Base-by-base conservation (phyloP, 1,284 basidiomycete genomes). In the Limonomyces culmigenus region DNA sequence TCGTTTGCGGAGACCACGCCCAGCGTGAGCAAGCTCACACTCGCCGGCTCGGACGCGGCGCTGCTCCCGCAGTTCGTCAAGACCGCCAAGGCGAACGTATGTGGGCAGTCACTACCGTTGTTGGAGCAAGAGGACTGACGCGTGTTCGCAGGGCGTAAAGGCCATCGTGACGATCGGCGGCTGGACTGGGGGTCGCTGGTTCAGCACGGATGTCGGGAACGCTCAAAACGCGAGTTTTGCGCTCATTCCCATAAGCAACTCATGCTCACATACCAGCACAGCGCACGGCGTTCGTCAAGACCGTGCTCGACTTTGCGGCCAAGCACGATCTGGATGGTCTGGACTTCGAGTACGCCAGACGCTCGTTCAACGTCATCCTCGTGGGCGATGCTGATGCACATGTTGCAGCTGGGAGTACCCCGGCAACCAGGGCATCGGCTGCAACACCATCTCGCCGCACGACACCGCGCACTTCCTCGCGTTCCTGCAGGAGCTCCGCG, bases 381-480 rank as follows among this genome's bases (percentile, higher is more conserved):
- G n/a, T n/a, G 74, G 59, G 6, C 19, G 35, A 18, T 31, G 32
- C 31, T 36, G 16, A 14, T 33, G 12, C 12, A 15, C n/a, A n/a
- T 3, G 39, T 27, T 42, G 29, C 42, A 89, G 88, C 51, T 91
- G 86, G 87, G 87, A 91, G 51, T 91, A 84, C 50, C 88, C 88
- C 19, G 70, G 64, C 19, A 58, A 58, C 13, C 60, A 60, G 38
- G 86, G 85, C 17, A 66, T 81, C n/a, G 65, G 67, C 6, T 84
- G 81, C 49, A 92, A 92, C 54, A 53, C 52, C 4, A 56, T 75
- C 38, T 68, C 67, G 21, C 43, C 62, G 2, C 50, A 67, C 39
- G 88, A 93, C 53, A 76, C 76, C 0, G 60, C 65, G 41, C 77
- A 80, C 48, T 72, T 75, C 52, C 70, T 92, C 35, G 45, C 62